Base-by-base conservation (phyloP, 1,284 basidiomycete species). In the Fomitopsis pinicola region DNA sequence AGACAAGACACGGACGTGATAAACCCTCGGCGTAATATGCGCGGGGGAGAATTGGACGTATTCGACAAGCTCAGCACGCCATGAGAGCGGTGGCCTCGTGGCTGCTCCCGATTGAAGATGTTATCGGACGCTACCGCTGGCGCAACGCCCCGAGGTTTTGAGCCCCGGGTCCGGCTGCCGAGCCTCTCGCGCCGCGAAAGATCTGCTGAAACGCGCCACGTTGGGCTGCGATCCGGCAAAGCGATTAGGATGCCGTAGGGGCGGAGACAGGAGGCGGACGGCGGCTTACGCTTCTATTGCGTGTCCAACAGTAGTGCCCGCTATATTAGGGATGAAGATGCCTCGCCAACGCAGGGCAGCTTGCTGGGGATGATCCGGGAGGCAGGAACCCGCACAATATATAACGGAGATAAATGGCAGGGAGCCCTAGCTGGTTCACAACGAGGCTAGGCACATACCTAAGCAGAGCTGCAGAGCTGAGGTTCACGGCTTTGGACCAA, bases 51-150 rank as follows among this genome's bases (percentile, higher is more conserved):
- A 38, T 12, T 38, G 52, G n/a, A 22, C 33, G n/a, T 36, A 15
- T 54, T 36, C 50, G 5, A 53, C 28, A 9, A 17, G 22, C 30
- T 8, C 35, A 54, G 52, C 33, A 54, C 36, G 52, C 40, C 36
- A 54, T 36, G 22, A 54, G 52, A 36, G 38, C 42, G 44, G 5
- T 26, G 26, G 48, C 57, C 57, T 59, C 57, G 48, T 59, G 57
- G 38, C 26, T 6, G 15, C 36, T 10, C 38, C 55, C n/a, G 28
- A 14, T 28, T 38, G 52, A 36, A 30, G 33, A 30, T 48, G 57
- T 48, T 59, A 59, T 59, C 57, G 52, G 14, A 54, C n/a, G 52
- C 14, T 35, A 54, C 52, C 22, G 8, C 22, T n/a, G 52, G 42
- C 26, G 30, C 7, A 54, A 19, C 30, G 48, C 12, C 52, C 17